A percentile compares a stretch with the other conserved stretches of the same genome.
phyloP scores from a whole-genome alignment of 768 basidiomycete species.

The Pseudohyphozyma bogoriensis region DNA sequence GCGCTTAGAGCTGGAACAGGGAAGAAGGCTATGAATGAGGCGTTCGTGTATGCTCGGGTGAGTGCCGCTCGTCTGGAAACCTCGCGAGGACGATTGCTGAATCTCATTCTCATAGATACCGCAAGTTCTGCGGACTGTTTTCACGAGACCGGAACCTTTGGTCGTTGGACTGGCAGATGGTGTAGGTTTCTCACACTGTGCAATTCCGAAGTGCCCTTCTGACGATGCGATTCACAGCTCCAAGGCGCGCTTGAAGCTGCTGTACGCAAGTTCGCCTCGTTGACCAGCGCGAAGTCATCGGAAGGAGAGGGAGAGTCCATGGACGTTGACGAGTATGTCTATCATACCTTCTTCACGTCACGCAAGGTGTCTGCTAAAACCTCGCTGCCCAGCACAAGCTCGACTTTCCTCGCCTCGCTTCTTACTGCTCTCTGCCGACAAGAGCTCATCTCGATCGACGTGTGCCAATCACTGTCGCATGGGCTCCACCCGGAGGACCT shows the following conservation, averaged over 20 bases:
- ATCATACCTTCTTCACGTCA: too few species aligned
- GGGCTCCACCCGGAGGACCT: not conserved
- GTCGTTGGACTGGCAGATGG: not conserved
- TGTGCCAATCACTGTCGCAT: not conserved
- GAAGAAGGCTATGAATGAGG: not conserved
- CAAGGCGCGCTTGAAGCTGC: not conserved
- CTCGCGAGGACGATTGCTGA: not conserved
- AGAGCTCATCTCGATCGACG: not conserved
- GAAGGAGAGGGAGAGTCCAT: not conserved
- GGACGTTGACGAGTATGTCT: constrained; percentile 3
- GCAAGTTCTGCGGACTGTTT: not conserved
- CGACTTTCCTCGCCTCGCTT: not conserved
- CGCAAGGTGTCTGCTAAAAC: too few species aligned
- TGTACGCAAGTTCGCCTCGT: not conserved
- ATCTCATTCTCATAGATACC: not conserved
- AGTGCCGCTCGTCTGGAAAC: not conserved
- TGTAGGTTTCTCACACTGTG: not conserved
- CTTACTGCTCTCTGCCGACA: not conserved
- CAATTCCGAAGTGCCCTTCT: not conserved
- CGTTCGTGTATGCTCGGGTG: constrained; percentile 3
- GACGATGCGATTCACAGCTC: not conserved
- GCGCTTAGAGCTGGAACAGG: not conserved
- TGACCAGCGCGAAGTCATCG: not conserved
- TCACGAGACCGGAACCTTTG: not conserved
- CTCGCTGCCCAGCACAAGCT: not conserved